phyloP scores from a whole-genome alignment of 176 grass and related monocot species.

The Puccinellia tenuiflora region DNA sequence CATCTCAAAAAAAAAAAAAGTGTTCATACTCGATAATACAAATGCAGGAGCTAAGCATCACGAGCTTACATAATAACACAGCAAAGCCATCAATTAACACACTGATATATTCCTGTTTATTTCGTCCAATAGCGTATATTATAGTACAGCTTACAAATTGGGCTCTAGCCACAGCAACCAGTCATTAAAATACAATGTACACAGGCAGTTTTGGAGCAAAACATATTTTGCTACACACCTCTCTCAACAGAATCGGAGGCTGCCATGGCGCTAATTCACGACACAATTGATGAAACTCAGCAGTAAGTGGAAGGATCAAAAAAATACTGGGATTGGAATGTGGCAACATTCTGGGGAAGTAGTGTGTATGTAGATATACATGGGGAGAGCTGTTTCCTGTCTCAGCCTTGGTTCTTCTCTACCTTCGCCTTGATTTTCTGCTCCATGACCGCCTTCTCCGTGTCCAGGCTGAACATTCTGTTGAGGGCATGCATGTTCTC shows the following conservation, averaged over 20 bases:
- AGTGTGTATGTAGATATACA: slow-evolving; percentile 40
- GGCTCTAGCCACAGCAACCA: slow-evolving; percentile 31
- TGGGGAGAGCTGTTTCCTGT: background rate
- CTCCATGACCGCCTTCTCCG: slow-evolving; percentile 67
- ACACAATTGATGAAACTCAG: slow-evolving; percentile 28
- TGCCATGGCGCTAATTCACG: slow-evolving; percentile 30
- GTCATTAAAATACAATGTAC: slow-evolving; percentile 13
- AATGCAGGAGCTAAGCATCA: background rate
- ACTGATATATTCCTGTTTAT: slow-evolving; percentile 22
- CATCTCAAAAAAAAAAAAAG: no score
- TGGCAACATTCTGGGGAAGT: slow-evolving; percentile 21
- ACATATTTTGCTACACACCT: background rate
- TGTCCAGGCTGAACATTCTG: slow-evolving; percentile 81
- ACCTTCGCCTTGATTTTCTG: slow-evolving; percentile 93
- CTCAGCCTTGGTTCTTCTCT: slow-evolving; percentile 76
- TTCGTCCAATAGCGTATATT: slow-evolving; percentile 10
- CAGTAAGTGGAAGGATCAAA: slow-evolving; percentile 26
- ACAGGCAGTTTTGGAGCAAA: slow-evolving; percentile 16
- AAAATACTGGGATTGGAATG: slow-evolving; percentile 37
- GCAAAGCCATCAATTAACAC: background rate
- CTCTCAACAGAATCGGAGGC: slow-evolving; percentile 21
- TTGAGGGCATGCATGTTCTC: slow-evolving; percentile 89
- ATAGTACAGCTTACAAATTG: slow-evolving; percentile 28
- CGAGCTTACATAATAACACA: background rate
- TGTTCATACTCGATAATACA: background rate